Base-by-base conservation (phyloP, 2,329 filamentous ascomycete species). In the Dryadomyces quercivorus region DNA sequence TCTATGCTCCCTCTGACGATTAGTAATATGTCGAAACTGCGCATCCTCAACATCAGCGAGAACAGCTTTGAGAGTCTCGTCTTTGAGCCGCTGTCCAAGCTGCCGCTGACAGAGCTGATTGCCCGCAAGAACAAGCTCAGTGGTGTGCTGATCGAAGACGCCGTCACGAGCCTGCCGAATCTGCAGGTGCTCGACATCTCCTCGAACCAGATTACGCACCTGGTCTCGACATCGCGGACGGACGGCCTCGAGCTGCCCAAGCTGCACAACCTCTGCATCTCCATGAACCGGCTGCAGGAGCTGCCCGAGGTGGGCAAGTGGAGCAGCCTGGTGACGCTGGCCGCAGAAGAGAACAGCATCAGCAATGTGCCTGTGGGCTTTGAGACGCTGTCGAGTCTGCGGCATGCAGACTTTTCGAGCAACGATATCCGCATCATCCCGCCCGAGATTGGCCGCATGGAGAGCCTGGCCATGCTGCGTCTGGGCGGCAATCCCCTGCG, bases 401-500 rank as follows among this genome's bases (percentile, higher is more conserved):
- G 83, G 51, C 85, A 84, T 55, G 86, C 85, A 34, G 89, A 96
- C 66, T 85, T 97, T 60, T 87, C 86, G 0, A 83, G 85, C 60
- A 98, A 98, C 63, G 82, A 93, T 59, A 81, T 98, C 50, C 81
- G 81, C 2, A 73, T 80, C 13, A 67, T 98, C 8, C 87, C 93
- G 34, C 77, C 88, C 0, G 83, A 82, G 59, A 80, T 97, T 56
- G 86, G 85, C 5, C 72, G 80, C 26, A 95, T 97, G 89, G 81
- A 88, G 6, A 82, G 71, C 47, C 71, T 98, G 10, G 77, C 82
- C 20, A 84, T 84, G 64, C 77, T 97, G 45, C 82, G 84, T 5
- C 74, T 98, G 36, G 84, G 83, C 46, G 90, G 89, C n/a, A 98
- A 98, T 63, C 93, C 93, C 0, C 72, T 98, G 15, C 78, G 87